Base-by-base conservation (phyloP, 2,329 filamentous ascomycete genomes). In the Penicillium hesseltinei region DNA sequence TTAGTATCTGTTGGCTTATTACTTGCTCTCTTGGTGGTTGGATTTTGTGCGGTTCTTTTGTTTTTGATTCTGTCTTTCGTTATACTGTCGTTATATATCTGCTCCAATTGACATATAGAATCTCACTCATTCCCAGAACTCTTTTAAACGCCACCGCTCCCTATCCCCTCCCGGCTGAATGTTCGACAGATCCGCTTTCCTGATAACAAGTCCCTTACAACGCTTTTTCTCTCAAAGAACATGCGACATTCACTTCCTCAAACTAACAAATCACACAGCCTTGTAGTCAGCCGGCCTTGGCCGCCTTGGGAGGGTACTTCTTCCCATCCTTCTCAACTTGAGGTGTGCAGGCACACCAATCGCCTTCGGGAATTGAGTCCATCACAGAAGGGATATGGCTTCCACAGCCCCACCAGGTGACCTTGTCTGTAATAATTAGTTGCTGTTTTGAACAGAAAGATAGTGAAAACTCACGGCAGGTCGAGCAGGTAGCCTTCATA, bases 261-360 rank as follows among this genome's bases (percentile, higher is more conserved):
- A 38, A 39, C 42, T 56, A 66, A 31, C 39, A 56, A 43, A 68
- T 53, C 44, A 52, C 47, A 61, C 66, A 72, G 17, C 61, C 67
- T 45, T 52, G 47, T 58, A 73, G 70, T 80, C 77, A 80, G 57
- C 66, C 68, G 42, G 75, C 69, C 64, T 72, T 70, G 38, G 72
- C 75, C 5, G 80, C 85, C 81, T 83, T 87, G 29, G 87, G 86
- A 57, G 87, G 87, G 67, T 89, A 90, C 67, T 81, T 66, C 66
- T 82, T 83, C 45, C 85, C 86, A 54, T 84, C 81, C 40, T 79
- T 77, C 68, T 85, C 81, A 61, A 89, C 77, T 69, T 83, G 83
- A 29, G 88, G 87, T 65, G 81, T 77, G 70, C 88, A 91, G 25
- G 77, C 78, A 77, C 88, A 91, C 75, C 87, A 83, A 40, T 89